Percentiles rank a stretch among this genome's conserved stretches.
phyloP scores from a whole-genome alignment of 1,284 basidiomycete genomes.

The Ganoderma boninense region DNA sequence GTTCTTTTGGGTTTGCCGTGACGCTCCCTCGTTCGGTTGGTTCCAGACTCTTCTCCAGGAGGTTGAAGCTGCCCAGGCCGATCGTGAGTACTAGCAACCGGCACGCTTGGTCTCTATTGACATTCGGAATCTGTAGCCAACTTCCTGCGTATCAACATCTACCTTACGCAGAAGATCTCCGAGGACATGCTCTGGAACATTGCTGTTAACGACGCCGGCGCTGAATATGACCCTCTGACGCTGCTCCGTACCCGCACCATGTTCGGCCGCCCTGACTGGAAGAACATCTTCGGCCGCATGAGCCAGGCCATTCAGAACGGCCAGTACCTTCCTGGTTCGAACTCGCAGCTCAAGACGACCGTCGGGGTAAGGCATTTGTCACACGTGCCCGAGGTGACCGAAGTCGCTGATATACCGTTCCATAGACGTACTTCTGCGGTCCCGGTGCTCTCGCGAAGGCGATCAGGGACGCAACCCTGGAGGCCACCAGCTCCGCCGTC shows the following conservation, averaged over 20 bases:
- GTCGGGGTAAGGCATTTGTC: slow-evolving; percentile 68
- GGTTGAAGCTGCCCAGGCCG: slow-evolving; percentile 84
- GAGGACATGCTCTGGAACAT: slow-evolving; percentile 93
- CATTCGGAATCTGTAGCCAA: slow-evolving; percentile 60
- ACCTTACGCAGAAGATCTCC: slow-evolving; percentile 86
- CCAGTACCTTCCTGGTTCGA: slow-evolving; percentile 79
- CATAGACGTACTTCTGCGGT: slow-evolving; percentile 87
- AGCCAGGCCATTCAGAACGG: slow-evolving; percentile 79
- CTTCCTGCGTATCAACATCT: slow-evolving; percentile 90
- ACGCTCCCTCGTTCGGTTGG: slow-evolving; percentile 92
- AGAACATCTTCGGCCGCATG: slow-evolving; percentile 77
- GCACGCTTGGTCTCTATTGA: slow-evolving; percentile 14
- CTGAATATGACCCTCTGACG: slow-evolving; percentile 86
- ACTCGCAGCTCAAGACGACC: slow-evolving; percentile 80
- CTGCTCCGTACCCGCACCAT: slow-evolving; percentile 85
- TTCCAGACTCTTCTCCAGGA: slow-evolving; percentile 88
- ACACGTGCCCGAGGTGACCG: slow-evolving; percentile 17
- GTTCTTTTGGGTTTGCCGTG: slow-evolving; percentile 92
- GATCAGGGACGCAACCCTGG: slow-evolving; percentile 74
- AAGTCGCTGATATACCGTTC: slow-evolving; percentile 20
- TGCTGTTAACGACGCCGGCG: slow-evolving; percentile 84
- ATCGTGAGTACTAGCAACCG: slow-evolving; percentile 62
- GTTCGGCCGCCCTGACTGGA: slow-evolving; percentile 91
- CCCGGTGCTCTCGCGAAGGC: slow-evolving; percentile 75
- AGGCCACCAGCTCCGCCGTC: slow-evolving; percentile 61